Evolutionary conservation across 1,284 basidiomycete genomes (phyloP), one percentile per base, ranked within the genome.

Genomic region (Cryptococcus hybrid): DNA sequence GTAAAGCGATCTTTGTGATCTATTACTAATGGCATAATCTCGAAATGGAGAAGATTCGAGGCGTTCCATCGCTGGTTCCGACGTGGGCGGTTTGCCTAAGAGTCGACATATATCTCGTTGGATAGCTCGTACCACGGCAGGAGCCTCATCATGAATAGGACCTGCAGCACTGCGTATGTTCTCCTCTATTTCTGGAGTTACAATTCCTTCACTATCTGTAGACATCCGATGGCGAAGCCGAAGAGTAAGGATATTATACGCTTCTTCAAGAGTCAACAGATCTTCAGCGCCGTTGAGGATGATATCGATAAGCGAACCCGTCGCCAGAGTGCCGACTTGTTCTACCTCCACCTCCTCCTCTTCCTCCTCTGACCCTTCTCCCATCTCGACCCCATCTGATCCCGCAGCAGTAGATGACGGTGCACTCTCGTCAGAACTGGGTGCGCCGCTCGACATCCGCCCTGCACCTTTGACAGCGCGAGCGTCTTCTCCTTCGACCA

Each of bases 221-320:
- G 59, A 61, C 50, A 69, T 54, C 3, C 56, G 59, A 11, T 63
- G 54, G 9, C 70, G 62, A 2, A 76, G 47, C 1, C 67, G 62
- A 3, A 59, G 36, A 0, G 61, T 62, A 11, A 76, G 63, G 2
- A 69, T 69, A 18, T 49, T 65, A 59, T 75, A 76, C 6, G 75
- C 72, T 61, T 76, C 75, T 56, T 76, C 75, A 37, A 76, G 59
- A 1, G 73, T 75, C 18, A 76, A 59, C 7, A 76, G 72, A 52
- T 76, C 71, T 50, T 73, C 72, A 2, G 73, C 64, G 0, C 73
- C 73, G 8, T 73, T 64, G 11, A 76, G 63, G 43, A 76, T 70
- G 54, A 74, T 70, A 45, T 57, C 53, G 43, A 76, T 61, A 12
- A 76, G 63, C 3, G 71, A 72, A 0, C 58, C 47, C 0, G 68